These are phyloP conservation scores for Oryza nivara DNA, from an alignment of 176 grass and related monocot genomes.

Conservation along the genomic window DNA sequence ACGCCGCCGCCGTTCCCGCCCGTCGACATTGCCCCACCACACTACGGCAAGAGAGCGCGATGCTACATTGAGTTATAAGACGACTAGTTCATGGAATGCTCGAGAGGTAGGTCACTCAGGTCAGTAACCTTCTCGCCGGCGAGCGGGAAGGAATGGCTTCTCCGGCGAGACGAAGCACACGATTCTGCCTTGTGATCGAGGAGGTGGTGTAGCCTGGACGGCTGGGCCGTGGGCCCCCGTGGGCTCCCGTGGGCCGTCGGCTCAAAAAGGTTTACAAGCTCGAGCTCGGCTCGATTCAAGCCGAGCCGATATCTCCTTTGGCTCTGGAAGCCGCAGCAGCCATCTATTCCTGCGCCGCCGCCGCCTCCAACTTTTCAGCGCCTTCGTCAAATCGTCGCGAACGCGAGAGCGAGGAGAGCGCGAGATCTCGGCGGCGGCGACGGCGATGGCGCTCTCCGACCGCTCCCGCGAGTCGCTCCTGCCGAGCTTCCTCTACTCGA, in stretches of 20 bases:
- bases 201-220: background rate
- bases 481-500: slow-evolving; percentile 69
- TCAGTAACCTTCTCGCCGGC: slow-evolving; percentile 31
- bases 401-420: slow-evolving; percentile 11
- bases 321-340: background rate
- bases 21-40: slow-evolving; percentile 28
- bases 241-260: background rate
- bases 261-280: background rate
- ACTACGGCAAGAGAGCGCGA: background rate
- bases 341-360: background rate
- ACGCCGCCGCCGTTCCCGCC: background rate
- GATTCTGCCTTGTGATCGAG: slow-evolving; percentile 49
- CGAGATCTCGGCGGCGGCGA: background rate
- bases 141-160: slow-evolving; percentile 77
- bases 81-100: background rate
- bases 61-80: background rate
- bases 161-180: slow-evolving; percentile 44
- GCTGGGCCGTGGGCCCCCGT: background rate
- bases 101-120: background rate
- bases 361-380: background rate
- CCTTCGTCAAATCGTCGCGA: slow-evolving; percentile 26
- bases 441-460: slow-evolving; percentile 54
- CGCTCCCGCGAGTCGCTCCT: slow-evolving; percentile 53
- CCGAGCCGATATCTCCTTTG: background rate
- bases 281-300: background rate